phyloP scores from a whole-genome alignment of 2,329 filamentous ascomycete species.

The Nigrograna mackinnonii region DNA sequence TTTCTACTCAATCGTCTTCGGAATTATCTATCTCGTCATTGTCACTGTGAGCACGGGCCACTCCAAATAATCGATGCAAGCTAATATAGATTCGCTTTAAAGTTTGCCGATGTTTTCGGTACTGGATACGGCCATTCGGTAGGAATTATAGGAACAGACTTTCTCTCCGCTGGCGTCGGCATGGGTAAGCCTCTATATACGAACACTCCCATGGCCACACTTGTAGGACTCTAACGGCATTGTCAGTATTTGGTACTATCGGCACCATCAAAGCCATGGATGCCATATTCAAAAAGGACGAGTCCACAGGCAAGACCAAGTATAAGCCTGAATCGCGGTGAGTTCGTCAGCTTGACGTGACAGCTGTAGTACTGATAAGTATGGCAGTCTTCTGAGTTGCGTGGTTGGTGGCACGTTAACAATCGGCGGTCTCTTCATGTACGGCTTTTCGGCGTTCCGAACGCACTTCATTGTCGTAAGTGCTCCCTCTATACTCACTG shows the following conservation, averaged over 20 bases:
- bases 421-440: constrained; percentile 14
- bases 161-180: constrained; percentile 13
- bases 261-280: constrained; percentile 16
- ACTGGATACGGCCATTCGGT: constrained; percentile 12
- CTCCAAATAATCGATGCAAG: too few species aligned
- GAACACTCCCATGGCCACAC: too few species aligned
- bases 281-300: constrained; percentile 10
- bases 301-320: constrained; percentile 5
- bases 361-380: too few species aligned
- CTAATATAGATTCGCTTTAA: neutral
- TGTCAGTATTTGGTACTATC: constrained; percentile 14
- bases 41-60: constrained; percentile 10
- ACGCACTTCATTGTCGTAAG: constrained; percentile 14
- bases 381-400: constrained; percentile 9
- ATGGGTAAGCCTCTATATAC: constrained; percentile 5
- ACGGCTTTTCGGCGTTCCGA: constrained; percentile 12
- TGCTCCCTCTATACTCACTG: neutral
- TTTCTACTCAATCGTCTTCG: constrained; percentile 14
- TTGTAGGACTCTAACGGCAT: too few species aligned
- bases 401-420: constrained; percentile 8
- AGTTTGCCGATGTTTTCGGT: constrained; percentile 13
- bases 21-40: constrained; percentile 15
- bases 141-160: constrained; percentile 14
- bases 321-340: constrained; percentile 13
- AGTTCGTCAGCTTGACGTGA: too few species aligned